Evolutionary conservation across 805 yeast genomes (phyloP).

Genomic region (Metschnikowia kunwiensis): DNA sequence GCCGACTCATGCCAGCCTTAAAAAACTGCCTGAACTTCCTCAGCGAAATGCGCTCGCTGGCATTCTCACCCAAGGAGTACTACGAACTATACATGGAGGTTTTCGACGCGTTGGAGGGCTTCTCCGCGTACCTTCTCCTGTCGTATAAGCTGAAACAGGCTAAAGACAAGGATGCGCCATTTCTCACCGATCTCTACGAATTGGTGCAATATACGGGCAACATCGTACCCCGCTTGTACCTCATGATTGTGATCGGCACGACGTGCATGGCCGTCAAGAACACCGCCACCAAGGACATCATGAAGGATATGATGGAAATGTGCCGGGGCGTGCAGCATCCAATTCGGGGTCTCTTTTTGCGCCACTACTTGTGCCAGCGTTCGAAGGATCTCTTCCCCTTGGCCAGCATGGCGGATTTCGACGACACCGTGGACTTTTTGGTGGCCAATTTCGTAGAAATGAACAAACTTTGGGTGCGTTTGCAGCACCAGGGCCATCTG

Average conservation of each 20-base stretch:
- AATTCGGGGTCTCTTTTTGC: slow-evolving; percentile 80
- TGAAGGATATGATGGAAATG: slow-evolving; percentile 98
- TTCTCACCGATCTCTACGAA: slow-evolving; percentile 84
- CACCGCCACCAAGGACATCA: slow-evolving; percentile 78
- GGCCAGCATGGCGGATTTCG: slow-evolving; percentile 37
- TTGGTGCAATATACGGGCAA: slow-evolving; percentile 94
- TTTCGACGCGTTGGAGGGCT: slow-evolving; percentile 73
- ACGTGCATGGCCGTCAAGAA: slow-evolving; percentile 76
- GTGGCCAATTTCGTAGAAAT: slow-evolving; percentile 89
- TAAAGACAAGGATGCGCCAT: slow-evolving; percentile 27
- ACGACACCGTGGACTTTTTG: slow-evolving; percentile 74
- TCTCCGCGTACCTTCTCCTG: slow-evolving; percentile 62
- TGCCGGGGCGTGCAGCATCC: slow-evolving; percentile 96
- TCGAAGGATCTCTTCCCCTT: slow-evolving; percentile 64
- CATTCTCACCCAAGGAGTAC: slow-evolving; percentile 83
- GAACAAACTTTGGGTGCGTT: slow-evolving; percentile 96
- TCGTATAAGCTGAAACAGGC: slow-evolving; percentile 63
- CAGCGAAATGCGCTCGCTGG: slow-evolving; percentile 74
- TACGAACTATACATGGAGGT: slow-evolving; percentile 84
- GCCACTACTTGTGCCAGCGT: slow-evolving; percentile 85
- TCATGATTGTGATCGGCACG: slow-evolving; percentile 94
- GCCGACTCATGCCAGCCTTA: slow-evolving; percentile 77
- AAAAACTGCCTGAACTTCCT: slow-evolving; percentile 82
- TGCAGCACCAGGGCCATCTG: slow-evolving; percentile 93
- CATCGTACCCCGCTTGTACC: slow-evolving; percentile 83